Evolutionary conservation across 768 basidiomycete species (phyloP).

Genomic region (Candolleomyces efflorescens): DNA sequence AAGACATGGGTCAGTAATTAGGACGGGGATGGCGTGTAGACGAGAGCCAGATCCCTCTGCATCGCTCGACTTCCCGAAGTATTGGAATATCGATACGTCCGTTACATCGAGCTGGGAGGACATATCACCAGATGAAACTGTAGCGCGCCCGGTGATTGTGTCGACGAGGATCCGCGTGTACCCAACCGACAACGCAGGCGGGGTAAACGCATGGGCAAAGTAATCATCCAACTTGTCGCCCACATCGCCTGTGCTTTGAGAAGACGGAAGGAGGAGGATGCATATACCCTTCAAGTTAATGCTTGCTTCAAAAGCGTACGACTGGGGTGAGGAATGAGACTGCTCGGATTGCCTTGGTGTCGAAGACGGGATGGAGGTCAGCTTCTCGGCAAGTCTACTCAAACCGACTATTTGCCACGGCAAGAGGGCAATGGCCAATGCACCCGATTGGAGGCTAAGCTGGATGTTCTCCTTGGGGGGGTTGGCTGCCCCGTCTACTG

Average conservation of each 20-base stretch:
- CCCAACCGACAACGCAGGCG: slow-evolving; percentile 43
- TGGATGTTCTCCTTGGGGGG: not conserved
- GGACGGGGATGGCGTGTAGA: slow-evolving; percentile 51
- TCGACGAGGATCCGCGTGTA: slow-evolving; percentile 57
- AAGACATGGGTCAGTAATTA: slow-evolving; percentile 73
- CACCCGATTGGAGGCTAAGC: slow-evolving; percentile 39
- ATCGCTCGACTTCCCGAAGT: slow-evolving; percentile 22
- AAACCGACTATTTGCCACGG: slow-evolving; percentile 55
- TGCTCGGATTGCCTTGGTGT: not conserved
- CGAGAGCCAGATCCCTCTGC: slow-evolving; percentile 13
- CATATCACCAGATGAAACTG: not conserved
- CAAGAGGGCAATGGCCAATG: slow-evolving; percentile 50
- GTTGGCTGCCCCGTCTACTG: slow-evolving; percentile 2
- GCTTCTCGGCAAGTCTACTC: slow-evolving; percentile 35
- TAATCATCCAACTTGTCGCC: slow-evolving; percentile 28
- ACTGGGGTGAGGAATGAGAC: not conserved
- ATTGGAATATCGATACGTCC: slow-evolving; percentile 58
- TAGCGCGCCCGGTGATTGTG: not conserved
- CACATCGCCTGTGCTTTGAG: not conserved
- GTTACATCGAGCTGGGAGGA: slow-evolving; percentile 15
- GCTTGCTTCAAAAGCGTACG: not conserved
- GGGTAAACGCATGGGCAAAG: slow-evolving; percentile 57
- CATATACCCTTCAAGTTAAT: not conserved
- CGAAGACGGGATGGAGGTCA: slow-evolving; percentile 9
- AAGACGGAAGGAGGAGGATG: not conserved